phyloP scores from a whole-genome alignment of 495 filamentous ascomycete species.

The Lasiosphaeris hirsuta region DNA sequence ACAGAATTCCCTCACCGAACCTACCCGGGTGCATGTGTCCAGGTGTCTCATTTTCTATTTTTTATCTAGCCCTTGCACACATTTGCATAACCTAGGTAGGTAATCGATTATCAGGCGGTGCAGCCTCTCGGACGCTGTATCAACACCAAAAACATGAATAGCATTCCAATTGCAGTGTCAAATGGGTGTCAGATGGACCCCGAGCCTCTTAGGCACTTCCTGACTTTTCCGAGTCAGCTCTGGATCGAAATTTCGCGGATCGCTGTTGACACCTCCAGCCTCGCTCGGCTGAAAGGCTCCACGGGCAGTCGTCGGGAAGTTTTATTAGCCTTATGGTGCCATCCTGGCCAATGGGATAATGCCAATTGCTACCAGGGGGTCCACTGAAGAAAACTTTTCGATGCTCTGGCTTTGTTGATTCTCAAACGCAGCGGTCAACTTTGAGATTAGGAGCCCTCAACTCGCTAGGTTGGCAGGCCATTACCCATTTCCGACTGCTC shows the following conservation, averaged over 20 bases:
- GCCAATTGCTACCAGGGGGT: constrained; percentile 11
- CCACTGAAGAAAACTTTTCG: constrained; percentile 3
- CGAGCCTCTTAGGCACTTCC: neutral
- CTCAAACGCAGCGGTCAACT: too few species aligned
- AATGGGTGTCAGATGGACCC: neutral
- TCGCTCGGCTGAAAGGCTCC: constrained; percentile 31
- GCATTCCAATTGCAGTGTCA: constrained; percentile 1
- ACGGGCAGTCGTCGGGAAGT: constrained; percentile 15
- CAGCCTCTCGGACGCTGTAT: too few species aligned
- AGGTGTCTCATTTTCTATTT: too few species aligned
- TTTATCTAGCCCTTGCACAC: neutral
- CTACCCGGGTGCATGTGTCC: too few species aligned
- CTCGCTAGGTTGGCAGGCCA: too few species aligned
- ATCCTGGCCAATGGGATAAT: constrained; percentile 16
- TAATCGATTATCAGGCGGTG: neutral
- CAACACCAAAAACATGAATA: too few species aligned
- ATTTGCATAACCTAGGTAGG: too few species aligned
- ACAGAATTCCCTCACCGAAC: too few species aligned
- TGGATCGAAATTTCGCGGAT: constrained; percentile 2
- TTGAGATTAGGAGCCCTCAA: too few species aligned
- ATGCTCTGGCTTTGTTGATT: neutral
- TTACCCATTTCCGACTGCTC: too few species aligned
- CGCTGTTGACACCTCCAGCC: constrained; percentile 16
- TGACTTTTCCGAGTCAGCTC: constrained; percentile 9
- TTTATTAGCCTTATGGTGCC: constrained; percentile 19